Base-by-base conservation (phyloP, 176 grass and related monocot species). In the Alloteropsis semialata region DNA sequence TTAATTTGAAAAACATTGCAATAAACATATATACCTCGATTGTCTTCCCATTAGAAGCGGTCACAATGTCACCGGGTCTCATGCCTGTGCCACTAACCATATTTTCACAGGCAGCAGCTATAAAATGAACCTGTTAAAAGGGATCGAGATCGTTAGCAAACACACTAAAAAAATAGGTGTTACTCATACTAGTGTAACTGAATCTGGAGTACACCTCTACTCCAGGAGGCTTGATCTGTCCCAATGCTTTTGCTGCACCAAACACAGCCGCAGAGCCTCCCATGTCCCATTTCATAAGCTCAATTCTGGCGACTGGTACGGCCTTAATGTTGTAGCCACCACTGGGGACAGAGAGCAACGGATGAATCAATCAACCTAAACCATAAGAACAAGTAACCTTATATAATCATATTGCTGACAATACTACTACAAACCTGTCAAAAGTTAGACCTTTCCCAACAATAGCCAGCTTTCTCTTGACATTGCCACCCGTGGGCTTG, bases 271-370 rank as follows among this genome's bases (percentile, higher is more conserved):
- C 92, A 51, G 95, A 86, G 75, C 92, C 92, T 86, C 90, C 95
- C 92, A 98, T 98, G 76, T 94, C 95, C 61, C 69, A 88, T 65
- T 98, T 98, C 92, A 98, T 98, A 17, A 95, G 80, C 56, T 98
- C 95, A 54, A 98, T 98, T 25, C 11, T 87, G 83, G 81, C 85
- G 8, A 74, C 64, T 58, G 92, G 88, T 24, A 82, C 84, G 29
- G 88, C 91, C 84, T 98, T 98, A 78, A 98, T 93, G 90, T 98
- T 98, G 90, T 98, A 98, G 69, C 95, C 95, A 84, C 95, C 95
- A 77, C 95, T 98, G 80, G 16, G 65, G 48, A 65, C 51, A n/a
- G n/a, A n/a, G 34, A 36, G 34, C 34, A 2, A 85, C 66, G 18
- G 32, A 45, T 41, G 63, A 77, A 34, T 81, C 43, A 58, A 87